phyloP scores from a whole-genome alignment of 768 basidiomycete genomes.

The Gymnopilus junonius region DNA sequence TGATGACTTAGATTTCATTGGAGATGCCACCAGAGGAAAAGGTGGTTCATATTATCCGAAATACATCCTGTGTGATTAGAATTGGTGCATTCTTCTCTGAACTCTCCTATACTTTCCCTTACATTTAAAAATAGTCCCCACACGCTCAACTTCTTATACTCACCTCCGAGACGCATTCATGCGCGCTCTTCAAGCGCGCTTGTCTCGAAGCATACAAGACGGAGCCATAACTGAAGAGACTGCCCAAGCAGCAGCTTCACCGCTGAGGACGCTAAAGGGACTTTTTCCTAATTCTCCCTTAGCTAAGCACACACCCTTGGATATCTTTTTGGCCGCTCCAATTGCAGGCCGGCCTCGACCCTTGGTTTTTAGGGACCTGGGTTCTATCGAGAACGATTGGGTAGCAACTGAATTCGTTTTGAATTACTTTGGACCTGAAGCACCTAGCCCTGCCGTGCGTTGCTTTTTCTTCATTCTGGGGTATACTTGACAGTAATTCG shows the following conservation, averaged over 20 bases:
- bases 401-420: slow-evolving; percentile 73
- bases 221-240: slow-evolving; percentile 62
- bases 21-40: slow-evolving; percentile 70
- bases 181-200: slow-evolving; percentile 67
- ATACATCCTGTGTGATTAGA: slow-evolving; percentile 72
- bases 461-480: not conserved
- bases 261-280: slow-evolving; percentile 74
- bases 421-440: slow-evolving; percentile 74
- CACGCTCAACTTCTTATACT: slow-evolving; percentile 73
- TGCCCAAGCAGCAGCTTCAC: slow-evolving; percentile 58
- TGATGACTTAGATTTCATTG: slow-evolving; percentile 51
- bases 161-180: slow-evolving; percentile 87
- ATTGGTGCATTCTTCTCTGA: slow-evolving; percentile 53
- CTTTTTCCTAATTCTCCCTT: slow-evolving; percentile 76
- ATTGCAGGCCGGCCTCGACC: slow-evolving; percentile 52
- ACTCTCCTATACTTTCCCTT: not conserved
- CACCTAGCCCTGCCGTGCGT: slow-evolving; percentile 74
- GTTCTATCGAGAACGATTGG: slow-evolving; percentile 74
- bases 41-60: slow-evolving; percentile 66
- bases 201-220: slow-evolving; percentile 53
- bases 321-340: slow-evolving; percentile 69
- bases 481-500: not conserved
- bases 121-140: slow-evolving; percentile 60
- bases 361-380: slow-evolving; percentile 73
- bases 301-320: slow-evolving; percentile 68